Evolutionary conservation across 2,329 filamentous ascomycete species (phyloP).

Genomic region (Diaporthe sp.): DNA sequence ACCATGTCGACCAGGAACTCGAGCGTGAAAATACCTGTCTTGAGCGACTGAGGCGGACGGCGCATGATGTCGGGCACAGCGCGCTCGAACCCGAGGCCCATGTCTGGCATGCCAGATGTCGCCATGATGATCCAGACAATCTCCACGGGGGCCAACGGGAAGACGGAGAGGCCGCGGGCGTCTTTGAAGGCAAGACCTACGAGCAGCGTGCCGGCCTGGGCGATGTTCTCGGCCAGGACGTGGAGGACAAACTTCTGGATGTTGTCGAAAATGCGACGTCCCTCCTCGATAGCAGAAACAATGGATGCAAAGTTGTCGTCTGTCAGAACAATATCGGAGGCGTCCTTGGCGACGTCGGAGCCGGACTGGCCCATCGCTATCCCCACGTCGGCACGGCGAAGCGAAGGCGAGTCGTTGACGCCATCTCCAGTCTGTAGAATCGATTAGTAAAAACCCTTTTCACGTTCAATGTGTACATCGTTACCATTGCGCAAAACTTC

Average conservation of each 20-base stretch:
- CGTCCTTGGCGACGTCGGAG: constrained; percentile 74
- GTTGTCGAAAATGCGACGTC: constrained; percentile 72
- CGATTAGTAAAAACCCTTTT: background rate
- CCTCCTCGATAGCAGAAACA: constrained; percentile 75
- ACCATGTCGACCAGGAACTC: constrained; percentile 75
- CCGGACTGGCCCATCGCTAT: constrained; percentile 75
- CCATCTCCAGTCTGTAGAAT: constrained; percentile 74
- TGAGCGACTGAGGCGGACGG: constrained; percentile 72
- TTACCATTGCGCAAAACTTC: constrained; percentile 68
- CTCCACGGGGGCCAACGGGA: constrained; percentile 77
- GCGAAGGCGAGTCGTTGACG: constrained; percentile 76
- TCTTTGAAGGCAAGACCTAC: constrained; percentile 80
- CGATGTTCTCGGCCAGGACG: constrained; percentile 76
- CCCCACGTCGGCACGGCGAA: constrained; percentile 75
- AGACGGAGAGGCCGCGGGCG: constrained; percentile 71
- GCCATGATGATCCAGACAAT: constrained; percentile 84
- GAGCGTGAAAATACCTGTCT: constrained; percentile 71
- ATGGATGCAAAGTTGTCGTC: constrained; percentile 81
- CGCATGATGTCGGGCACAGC: constrained; percentile 76
- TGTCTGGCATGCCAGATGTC: constrained; percentile 78
- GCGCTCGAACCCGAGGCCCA: constrained; percentile 78
- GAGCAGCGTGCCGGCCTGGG: constrained; percentile 75
- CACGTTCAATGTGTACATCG: constrained; percentile 42
- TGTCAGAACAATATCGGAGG: constrained; percentile 76
- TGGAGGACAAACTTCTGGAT: constrained; percentile 80